phyloP scores from a whole-genome alignment of 2,329 filamentous ascomycete genomes.

The Neofusicoccum cordaticola region DNA sequence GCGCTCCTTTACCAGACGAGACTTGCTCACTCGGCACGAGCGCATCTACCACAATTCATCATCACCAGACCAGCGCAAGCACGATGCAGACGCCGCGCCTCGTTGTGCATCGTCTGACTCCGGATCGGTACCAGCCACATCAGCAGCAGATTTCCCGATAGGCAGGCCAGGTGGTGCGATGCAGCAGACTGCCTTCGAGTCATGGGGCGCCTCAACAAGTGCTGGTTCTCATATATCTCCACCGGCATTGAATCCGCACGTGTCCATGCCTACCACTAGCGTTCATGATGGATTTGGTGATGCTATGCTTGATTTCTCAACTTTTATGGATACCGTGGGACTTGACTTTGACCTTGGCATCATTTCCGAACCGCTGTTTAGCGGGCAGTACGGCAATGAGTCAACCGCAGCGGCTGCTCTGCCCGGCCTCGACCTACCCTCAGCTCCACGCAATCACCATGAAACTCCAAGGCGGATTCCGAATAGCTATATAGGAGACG shows the following conservation, averaged over 20 bases:
- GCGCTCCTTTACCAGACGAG: not conserved
- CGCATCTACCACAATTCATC: slow-evolving; percentile 22
- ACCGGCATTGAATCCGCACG: not conserved
- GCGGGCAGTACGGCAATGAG: not conserved
- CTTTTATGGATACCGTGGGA: not conserved
- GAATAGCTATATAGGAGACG: slow-evolving; percentile 1
- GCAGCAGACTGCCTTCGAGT: not conserved
- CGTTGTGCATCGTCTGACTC: not conserved
- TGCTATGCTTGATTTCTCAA: not conserved
- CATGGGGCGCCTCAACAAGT: not conserved
- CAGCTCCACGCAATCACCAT: not conserved
- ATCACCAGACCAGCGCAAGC: not conserved
- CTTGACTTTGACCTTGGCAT: slow-evolving; percentile 5
- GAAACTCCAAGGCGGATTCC: not conserved
- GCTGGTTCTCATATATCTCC: not conserved
- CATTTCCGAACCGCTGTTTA: not conserved
- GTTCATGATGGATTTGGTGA: not conserved
- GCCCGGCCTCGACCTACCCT: too few species aligned
- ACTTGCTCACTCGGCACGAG: slow-evolving; percentile 1
- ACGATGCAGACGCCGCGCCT: not conserved
- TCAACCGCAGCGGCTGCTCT: not conserved
- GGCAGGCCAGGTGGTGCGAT: not conserved
- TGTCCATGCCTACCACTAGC: not conserved
- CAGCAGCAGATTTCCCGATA: not conserved
- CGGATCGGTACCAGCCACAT: not conserved